phyloP scores from a whole-genome alignment of 345 rosid genomes.

The Orychophragmus violaceus region DNA sequence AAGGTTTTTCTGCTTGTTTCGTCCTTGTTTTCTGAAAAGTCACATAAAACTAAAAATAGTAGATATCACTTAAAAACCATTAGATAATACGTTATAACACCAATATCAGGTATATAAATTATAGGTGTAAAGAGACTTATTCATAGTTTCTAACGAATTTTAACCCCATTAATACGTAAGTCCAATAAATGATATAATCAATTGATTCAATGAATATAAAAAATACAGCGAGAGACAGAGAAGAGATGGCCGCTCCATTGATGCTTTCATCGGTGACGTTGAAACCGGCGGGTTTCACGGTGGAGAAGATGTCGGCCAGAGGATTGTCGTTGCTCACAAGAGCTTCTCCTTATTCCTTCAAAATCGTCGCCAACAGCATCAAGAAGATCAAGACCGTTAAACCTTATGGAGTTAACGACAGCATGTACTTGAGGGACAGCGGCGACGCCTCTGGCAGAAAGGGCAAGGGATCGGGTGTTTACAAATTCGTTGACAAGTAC shows the following conservation, averaged over 20 bases:
- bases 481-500: constrained; percentile 88
- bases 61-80: too few species aligned
- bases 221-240: neutral
- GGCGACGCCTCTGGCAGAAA: constrained; percentile 85
- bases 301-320: constrained; percentile 40
- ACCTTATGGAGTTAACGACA: constrained; percentile 65
- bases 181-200: too few species aligned
- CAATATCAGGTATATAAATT: too few species aligned
- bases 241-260: constrained; percentile 52
- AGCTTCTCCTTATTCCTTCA: constrained; percentile 42
- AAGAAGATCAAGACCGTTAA: constrained; percentile 78
- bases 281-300: constrained; percentile 60
- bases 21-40: too few species aligned
- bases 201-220: too few species aligned
- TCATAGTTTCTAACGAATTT: too few species aligned
- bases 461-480: constrained; percentile 91
- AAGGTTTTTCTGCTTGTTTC: too few species aligned
- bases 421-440: constrained; percentile 74
- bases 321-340: constrained; percentile 61
- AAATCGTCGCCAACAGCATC: constrained; percentile 45
- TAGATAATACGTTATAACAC: too few species aligned
- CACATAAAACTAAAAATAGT: too few species aligned
- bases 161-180: too few species aligned
- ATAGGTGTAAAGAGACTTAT: too few species aligned
- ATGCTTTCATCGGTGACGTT: constrained; percentile 55